Evolutionary conservation across 2,329 filamentous ascomycete genomes (phyloP).

Genomic region (Trichoderma asperellum): DNA sequence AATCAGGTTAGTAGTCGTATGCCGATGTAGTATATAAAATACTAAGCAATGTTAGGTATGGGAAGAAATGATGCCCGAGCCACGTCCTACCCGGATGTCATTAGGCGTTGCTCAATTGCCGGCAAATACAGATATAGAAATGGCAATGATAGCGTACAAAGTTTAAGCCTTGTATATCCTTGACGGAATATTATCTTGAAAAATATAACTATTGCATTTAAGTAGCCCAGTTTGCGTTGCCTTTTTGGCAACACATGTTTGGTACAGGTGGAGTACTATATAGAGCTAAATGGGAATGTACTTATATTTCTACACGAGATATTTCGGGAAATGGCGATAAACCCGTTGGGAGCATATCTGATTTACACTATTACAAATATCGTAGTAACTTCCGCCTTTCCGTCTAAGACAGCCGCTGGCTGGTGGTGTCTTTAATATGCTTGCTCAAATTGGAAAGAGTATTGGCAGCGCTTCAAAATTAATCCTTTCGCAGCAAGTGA

Average conservation of each 20-base stretch:
- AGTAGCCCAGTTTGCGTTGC: too few species aligned
- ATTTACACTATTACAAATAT: slow-evolving; percentile 20
- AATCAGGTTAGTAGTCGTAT: background rate
- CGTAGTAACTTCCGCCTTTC: slow-evolving; percentile 8
- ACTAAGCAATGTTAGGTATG: background rate
- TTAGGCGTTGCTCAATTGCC: background rate
- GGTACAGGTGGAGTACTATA: too few species aligned
- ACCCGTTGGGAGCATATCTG: background rate
- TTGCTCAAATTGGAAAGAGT: slow-evolving; percentile 17
- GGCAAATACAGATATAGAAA: background rate
- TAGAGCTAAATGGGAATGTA: too few species aligned
- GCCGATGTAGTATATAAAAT: too few species aligned
- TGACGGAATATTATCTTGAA: too few species aligned
- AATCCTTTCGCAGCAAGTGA: slow-evolving; percentile 23
- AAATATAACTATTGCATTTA: too few species aligned
- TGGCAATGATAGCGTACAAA: background rate
- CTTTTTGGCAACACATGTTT: too few species aligned
- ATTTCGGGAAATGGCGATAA: slow-evolving; percentile 12
- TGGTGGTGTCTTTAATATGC: slow-evolving; percentile 6
- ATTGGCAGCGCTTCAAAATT: slow-evolving; percentile 2
- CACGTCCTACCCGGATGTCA: background rate
- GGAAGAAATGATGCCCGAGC: background rate
- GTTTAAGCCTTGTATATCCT: background rate
- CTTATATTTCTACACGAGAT: too few species aligned
- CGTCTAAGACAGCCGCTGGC: slow-evolving; percentile 14